A percentile compares a stretch with the other conserved stretches of the same genome.
These are phyloP conservation scores for Stachybotrys chartarum DNA, from an alignment of 2,329 filamentous ascomycete genomes.

Conservation along the genomic window DNA sequence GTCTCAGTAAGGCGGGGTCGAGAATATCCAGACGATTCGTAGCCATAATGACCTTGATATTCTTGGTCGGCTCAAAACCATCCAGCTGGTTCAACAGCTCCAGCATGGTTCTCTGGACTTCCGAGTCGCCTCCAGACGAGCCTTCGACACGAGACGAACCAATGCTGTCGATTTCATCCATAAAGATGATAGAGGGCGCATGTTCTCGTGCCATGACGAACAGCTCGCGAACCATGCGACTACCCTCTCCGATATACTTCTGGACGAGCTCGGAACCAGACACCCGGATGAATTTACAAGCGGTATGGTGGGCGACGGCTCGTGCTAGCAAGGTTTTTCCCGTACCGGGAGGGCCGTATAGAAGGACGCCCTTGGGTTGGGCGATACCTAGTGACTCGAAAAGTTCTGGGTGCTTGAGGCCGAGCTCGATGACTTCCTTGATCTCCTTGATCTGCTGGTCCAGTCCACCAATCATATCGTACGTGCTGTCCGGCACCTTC, in stretches of 20 bases:
- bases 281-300: constrained; percentile 98
- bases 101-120: constrained; percentile 98
- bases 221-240: constrained; percentile 95
- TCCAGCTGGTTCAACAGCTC: constrained; percentile 97
- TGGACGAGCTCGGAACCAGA: constrained; percentile 95
- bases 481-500: constrained; percentile 98
- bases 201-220: constrained; percentile 99
- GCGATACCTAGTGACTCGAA: constrained; percentile 99
- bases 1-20: constrained; percentile 86
- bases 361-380: constrained; percentile 92
- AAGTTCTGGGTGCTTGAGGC: constrained; percentile 94
- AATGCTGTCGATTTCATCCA: constrained; percentile 99
- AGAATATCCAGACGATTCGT: constrained; percentile 97
- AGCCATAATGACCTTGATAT: constrained; percentile 99
- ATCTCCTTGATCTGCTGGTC: constrained; percentile 99
- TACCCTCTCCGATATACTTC: constrained; percentile 98
- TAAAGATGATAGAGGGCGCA: constrained; percentile 98
- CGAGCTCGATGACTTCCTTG: constrained; percentile 98
- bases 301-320: constrained; percentile 95
- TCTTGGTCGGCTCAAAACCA: constrained; percentile 98
- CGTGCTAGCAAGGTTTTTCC: constrained; percentile 93
- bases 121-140: constrained; percentile 89
- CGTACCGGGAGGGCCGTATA: constrained; percentile 94
- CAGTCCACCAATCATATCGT: constrained; percentile 99
- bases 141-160: constrained; percentile 95